Conservation (phyloP, 1,139 yeast species). For the Hyphopichia fennica region DNA sequence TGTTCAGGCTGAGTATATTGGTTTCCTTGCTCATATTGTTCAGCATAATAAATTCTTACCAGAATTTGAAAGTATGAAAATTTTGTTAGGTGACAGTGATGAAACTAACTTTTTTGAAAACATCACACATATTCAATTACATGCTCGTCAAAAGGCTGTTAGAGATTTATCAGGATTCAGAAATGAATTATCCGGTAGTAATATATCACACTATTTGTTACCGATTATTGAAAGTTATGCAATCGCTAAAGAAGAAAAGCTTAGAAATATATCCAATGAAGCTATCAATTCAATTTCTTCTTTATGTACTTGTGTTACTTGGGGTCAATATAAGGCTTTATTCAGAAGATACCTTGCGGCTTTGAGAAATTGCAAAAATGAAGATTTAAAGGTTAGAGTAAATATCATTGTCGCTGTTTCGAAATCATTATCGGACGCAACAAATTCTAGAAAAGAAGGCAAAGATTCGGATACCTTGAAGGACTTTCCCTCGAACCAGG, state of each 20-base stretch:
- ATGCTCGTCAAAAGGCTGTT: conserved; percentile 83
- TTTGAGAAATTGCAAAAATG: conserved; percentile 48
- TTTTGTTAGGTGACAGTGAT: conserved; percentile 63
- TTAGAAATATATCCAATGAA: conserved; percentile 73
- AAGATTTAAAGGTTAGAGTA: conserved; percentile 59
- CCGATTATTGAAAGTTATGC: conserved; percentile 86
- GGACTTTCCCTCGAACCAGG: conserved; percentile 33
- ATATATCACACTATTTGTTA: conserved; percentile 75
- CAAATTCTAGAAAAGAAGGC: conserved; percentile 15
- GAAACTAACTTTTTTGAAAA: conserved; percentile 90
- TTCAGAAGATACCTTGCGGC: conserved; percentile 68
- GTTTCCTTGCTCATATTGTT: conserved; percentile 66
- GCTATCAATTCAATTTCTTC: conserved; percentile 63
- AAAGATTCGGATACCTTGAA: conserved; percentile 19
- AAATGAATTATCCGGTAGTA: conserved; percentile 51
- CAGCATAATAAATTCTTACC: conserved; percentile 45
- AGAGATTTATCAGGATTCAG: conserved; percentile 48
- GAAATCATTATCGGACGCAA: conserved; percentile 42
- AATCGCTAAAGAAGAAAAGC: conserved; percentile 58
- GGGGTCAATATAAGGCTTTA: conserved; percentile 81
- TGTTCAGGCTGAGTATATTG: conserved; percentile 70
- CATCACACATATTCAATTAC: conserved; percentile 79
- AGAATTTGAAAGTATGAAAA: conserved; percentile 67
- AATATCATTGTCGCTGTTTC: conserved; percentile 65
- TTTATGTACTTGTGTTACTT: conserved; percentile 60